These are phyloP conservation scores for Curvularia sp. DNA, from an alignment of 2,329 filamentous ascomycete genomes.

Conservation along the genomic window DNA sequence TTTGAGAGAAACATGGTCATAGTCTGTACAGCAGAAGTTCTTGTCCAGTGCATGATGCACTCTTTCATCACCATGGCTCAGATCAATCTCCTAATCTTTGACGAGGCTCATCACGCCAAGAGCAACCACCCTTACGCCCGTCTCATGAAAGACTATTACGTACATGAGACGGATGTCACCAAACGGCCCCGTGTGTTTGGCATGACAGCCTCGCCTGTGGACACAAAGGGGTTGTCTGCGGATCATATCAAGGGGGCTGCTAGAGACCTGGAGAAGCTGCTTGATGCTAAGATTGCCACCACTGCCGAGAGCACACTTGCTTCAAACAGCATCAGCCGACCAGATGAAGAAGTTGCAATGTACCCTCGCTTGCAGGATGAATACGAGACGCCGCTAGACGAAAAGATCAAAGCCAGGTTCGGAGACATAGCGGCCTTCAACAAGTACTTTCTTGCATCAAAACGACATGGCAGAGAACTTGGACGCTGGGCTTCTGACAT, in stretches of 20 bases:
- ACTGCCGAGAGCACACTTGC: slow-evolving; percentile 67
- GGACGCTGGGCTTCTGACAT: slow-evolving; percentile 86
- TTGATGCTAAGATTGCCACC: slow-evolving; percentile 86
- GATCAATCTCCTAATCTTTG: slow-evolving; percentile 91
- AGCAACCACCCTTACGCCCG: slow-evolving; percentile 88
- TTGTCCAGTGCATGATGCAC: slow-evolving; percentile 78
- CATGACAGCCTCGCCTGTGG: slow-evolving; percentile 96
- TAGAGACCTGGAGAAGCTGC: slow-evolving; percentile 73
- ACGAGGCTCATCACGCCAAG: slow-evolving; percentile 96
- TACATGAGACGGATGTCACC: slow-evolving; percentile 54
- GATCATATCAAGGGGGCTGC: slow-evolving; percentile 75
- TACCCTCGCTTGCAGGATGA: slow-evolving; percentile 62
- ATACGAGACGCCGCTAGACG: slow-evolving; percentile 71
- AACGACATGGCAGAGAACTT: slow-evolving; percentile 68
- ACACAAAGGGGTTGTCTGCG: slow-evolving; percentile 64
- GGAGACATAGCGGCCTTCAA: slow-evolving; percentile 62
- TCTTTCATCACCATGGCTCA: slow-evolving; percentile 80
- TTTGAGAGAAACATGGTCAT: slow-evolving; percentile 77
- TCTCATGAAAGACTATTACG: slow-evolving; percentile 88
- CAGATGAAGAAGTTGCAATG: slow-evolving; percentile 64
- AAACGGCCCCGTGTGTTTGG: slow-evolving; percentile 81
- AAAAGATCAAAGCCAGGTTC: slow-evolving; percentile 62
- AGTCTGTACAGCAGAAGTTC: slow-evolving; percentile 89
- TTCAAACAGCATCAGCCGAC: slow-evolving; percentile 65
- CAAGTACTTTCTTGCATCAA: slow-evolving; percentile 66